phyloP scores from a whole-genome alignment of 768 basidiomycete species.

The Tubosaeta brunneosetosa region DNA sequence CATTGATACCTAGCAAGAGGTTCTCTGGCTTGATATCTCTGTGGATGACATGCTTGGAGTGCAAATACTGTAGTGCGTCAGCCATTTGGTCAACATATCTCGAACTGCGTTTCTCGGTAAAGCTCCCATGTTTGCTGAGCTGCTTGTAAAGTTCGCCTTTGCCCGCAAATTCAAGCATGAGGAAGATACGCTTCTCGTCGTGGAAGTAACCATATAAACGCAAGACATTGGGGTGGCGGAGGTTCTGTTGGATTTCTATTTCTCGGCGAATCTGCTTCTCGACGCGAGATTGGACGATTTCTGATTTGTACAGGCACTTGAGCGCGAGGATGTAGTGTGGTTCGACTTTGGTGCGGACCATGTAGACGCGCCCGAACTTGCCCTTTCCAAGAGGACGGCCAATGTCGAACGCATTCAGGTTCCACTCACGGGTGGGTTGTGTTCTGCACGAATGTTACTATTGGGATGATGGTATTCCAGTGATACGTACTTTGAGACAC shows the following conservation, averaged over 20 bases:
- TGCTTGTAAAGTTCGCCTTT: constrained; percentile 98
- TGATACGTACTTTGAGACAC: constrained; percentile 54
- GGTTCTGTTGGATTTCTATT: constrained; percentile 96
- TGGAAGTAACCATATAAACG: constrained; percentile 97
- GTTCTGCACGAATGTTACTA: constrained; percentile 36
- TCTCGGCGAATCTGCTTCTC: constrained; percentile 97
- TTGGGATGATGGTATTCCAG: not conserved
- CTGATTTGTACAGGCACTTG: constrained; percentile 95
- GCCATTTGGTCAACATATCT: constrained; percentile 98
- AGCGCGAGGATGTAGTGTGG: constrained; percentile 94
- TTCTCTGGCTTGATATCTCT: constrained; percentile 99
- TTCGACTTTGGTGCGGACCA: constrained; percentile 87
- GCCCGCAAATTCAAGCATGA: constrained; percentile 97
- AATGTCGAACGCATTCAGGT: constrained; percentile 83
- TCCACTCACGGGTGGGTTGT: constrained; percentile 80
- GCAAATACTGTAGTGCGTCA: constrained; percentile 88
- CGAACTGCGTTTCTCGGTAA: constrained; percentile 83
- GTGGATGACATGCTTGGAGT: constrained; percentile 96
- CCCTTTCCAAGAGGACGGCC: constrained; percentile 97
- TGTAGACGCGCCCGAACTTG: constrained; percentile 98
- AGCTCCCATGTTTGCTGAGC: constrained; percentile 77
- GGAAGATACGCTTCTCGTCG: constrained; percentile 94
- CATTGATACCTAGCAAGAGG: constrained; percentile 87
- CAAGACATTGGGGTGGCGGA: constrained; percentile 91
- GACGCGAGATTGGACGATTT: constrained; percentile 85